Evolutionary conservation across 306 rosid genomes (phyloP).

Genomic region (Vicia faba): DNA sequence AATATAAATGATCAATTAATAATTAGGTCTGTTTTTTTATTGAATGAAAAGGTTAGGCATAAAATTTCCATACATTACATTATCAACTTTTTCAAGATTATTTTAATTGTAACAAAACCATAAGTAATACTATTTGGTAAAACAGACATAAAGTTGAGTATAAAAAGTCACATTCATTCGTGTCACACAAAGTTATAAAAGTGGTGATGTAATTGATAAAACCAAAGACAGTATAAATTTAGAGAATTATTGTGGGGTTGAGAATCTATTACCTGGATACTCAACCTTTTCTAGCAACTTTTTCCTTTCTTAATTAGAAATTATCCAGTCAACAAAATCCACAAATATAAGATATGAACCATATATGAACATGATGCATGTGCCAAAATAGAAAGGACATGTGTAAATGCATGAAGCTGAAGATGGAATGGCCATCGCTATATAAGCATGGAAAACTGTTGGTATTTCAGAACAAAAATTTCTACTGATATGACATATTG

Average conservation of each 20-base stretch:
- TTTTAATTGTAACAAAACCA: too few species aligned
- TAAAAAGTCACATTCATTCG: too few species aligned
- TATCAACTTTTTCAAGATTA: too few species aligned
- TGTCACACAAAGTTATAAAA: background rate
- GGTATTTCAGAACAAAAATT: background rate
- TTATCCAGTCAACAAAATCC: constrained; percentile 17
- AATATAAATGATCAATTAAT: too few species aligned
- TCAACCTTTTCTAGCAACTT: background rate
- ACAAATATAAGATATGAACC: constrained; percentile 5
- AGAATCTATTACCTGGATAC: constrained; percentile 35
- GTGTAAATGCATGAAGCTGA: background rate
- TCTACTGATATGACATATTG: background rate
- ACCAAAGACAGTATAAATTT: constrained; percentile 30
- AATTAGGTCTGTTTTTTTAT: too few species aligned
- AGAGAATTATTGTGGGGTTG: constrained; percentile 41
- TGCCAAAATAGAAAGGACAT: constrained; percentile 28
- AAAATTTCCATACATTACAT: too few species aligned
- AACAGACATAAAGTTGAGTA: too few species aligned
- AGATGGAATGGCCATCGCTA: background rate
- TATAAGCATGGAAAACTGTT: background rate
- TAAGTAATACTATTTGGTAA: too few species aligned
- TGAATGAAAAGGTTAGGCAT: too few species aligned
- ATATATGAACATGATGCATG: constrained; percentile 13
- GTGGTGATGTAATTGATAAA: constrained; percentile 38
- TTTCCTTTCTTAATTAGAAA: background rate